Conservation (phyloP, 2,329 filamentous ascomycete species). For the Venturia aucupariae region DNA sequence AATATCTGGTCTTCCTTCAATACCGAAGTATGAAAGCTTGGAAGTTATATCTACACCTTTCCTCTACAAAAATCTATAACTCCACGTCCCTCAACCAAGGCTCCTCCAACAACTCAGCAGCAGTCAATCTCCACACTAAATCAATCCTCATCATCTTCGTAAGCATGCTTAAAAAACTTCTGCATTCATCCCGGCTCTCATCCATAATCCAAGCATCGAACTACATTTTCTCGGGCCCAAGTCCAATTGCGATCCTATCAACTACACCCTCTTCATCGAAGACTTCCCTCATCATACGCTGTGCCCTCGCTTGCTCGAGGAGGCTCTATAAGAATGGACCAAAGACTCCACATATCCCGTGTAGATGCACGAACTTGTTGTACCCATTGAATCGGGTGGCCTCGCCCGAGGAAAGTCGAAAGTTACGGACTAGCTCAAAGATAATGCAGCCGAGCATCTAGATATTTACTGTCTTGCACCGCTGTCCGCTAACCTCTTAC, state of each 20-base stretch:
- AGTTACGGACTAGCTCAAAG: too few relatives aligned
- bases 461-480: too few relatives aligned
- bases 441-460: too few relatives aligned
- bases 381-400: not conserved
- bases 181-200: not conserved
- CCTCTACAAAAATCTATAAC: not conserved
- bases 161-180: conserved; percentile 20
- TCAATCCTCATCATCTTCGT: conserved; percentile 32
- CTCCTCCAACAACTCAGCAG: conserved; percentile 25
- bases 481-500: too few relatives aligned
- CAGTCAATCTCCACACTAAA: conserved; percentile 28
- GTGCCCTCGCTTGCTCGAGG: not conserved
- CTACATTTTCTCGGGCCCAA: not conserved
- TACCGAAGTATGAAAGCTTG: not conserved
- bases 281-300: not conserved
- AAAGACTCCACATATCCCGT: not conserved
- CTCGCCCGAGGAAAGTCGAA: too few relatives aligned
- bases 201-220: not conserved
- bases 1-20: too few relatives aligned
- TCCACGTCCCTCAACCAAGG: conserved; percentile 22
- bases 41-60: not conserved
- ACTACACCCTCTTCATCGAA: not conserved
- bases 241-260: not conserved
- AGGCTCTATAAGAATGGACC: not conserved
- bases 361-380: not conserved